Evolutionary conservation across 129 eudicot species (phyloP), one percentile per base, ranked within the genome.

Genomic region (Escallonia herrerae): DNA sequence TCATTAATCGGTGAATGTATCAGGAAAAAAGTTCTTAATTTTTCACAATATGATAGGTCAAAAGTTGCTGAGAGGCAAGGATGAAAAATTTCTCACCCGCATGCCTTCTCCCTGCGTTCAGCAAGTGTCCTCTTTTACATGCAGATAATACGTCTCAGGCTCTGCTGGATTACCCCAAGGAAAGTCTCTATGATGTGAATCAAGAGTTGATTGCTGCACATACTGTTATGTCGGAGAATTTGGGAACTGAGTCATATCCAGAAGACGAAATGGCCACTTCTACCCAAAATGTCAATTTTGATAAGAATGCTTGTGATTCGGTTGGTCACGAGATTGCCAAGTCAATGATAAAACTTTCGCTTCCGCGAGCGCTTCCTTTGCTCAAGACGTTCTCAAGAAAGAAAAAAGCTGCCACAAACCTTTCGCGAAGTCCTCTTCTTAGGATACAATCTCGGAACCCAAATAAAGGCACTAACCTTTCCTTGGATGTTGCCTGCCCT

Each of bases 301-400:
- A 83, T 54, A 86, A 77, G 75, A 75, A 71, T 82, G 87, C 82
- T 49, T 55, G 54, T 48, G 96, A 94, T 75, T 80, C 82, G 33
- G 64, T 69, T 81, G 95, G 85, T 68, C 87, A 77, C 41, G 96
- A 85, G 42, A 81, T 83, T 71, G 72, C 84, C 52, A 79, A 79
- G 14, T 89, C 99, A 79, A 94, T 94, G 99, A 83, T 94, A 88
- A 67, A 83, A 37, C 40, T 89, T 62, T 76, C 89, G 66, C 99
- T 94, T 71, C 99, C 99, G 38, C 83, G 78, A 66, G 95, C 99
- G 54, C 67, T 94, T 76, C 99, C 99, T 67, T 77, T 94, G 56
- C 84, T 94, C 11, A 89, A 77, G 67, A 85, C 88, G 50, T 84
- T 81, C 71, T 71, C 89, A 64, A 84, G 97, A 83, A 89, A 71